A percentile compares a stretch with the other conserved stretches of the same genome.
These are phyloP conservation scores for Blastocystis sp. DNA, from an alignment of 352 stramenopile species.

Conservation along the genomic window DNA sequence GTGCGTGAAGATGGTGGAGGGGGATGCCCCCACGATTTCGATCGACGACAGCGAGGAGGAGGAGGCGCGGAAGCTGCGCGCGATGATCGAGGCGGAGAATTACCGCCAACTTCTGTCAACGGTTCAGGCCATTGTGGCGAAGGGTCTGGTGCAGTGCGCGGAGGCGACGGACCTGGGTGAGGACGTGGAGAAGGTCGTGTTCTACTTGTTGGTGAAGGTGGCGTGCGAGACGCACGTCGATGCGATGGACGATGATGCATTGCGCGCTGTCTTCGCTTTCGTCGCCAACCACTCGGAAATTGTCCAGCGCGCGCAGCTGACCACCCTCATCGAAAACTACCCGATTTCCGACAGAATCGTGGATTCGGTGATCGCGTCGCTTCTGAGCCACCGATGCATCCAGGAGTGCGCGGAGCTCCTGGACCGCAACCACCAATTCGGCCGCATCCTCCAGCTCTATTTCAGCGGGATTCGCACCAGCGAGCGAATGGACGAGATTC, in stretches of 20 bases:
- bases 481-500: not conserved
- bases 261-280: not conserved
- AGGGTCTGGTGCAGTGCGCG: not conserved
- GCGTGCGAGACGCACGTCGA: not conserved
- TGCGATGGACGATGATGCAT: not conserved
- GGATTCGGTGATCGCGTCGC: not conserved
- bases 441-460: not conserved
- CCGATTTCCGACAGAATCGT: not conserved
- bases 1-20: not conserved
- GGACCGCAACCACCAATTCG: not conserved
- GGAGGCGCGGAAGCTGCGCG: not conserved
- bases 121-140: not conserved
- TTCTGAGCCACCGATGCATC: not conserved
- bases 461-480: not conserved
- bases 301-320: not conserved
- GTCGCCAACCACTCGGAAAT: not conserved
- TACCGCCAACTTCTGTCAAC: not conserved
- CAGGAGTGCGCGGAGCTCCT: not conserved
- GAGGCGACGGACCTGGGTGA: not conserved
- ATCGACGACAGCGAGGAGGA: constrained; percentile 17
- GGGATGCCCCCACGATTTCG: not conserved
- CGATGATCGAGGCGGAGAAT: not conserved
- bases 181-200: not conserved
- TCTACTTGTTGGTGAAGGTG: constrained; percentile 1
- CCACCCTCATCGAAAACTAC: not conserved